These are phyloP conservation scores for Metschnikowia anglica DNA, from an alignment of 805 yeast genomes.

Conservation along the genomic window DNA sequence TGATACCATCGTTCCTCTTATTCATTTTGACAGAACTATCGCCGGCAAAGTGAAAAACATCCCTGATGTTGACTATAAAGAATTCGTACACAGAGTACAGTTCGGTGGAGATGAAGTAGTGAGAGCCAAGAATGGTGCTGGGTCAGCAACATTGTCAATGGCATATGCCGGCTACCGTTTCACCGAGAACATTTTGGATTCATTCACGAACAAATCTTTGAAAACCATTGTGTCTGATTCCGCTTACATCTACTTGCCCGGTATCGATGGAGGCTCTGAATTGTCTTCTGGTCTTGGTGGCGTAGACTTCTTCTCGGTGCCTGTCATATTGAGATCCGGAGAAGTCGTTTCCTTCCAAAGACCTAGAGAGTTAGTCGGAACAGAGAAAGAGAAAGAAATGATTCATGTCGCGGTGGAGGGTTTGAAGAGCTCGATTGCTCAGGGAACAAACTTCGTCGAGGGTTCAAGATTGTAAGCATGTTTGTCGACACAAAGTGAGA, in stretches of 20 bases:
- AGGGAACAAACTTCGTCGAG: conserved; percentile 41
- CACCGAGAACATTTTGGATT: conserved; percentile 18
- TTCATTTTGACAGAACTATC: conserved; percentile 21
- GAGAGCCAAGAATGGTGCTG: conserved; percentile 25
- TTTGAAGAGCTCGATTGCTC: conserved; percentile 38
- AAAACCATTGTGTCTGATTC: conserved; percentile 39
- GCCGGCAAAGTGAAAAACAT: conserved; percentile 21
- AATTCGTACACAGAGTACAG: conserved; percentile 22
- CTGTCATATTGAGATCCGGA: conserved; percentile 43
- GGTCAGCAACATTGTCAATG: conserved; percentile 24
- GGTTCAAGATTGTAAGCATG: conserved; percentile 34
- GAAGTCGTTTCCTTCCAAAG: conserved; percentile 36
- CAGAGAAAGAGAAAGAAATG: conserved; percentile 32
- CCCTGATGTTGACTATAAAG: conserved; percentile 20
- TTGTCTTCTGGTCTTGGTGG: conserved; percentile 39
- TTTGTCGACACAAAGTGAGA: not conserved
- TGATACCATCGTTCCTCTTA: conserved; percentile 46
- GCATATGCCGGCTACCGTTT: conserved; percentile 26
- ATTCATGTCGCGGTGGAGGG: conserved; percentile 41
- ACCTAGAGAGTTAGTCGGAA: conserved; percentile 34
- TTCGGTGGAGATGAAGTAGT: conserved; percentile 26
- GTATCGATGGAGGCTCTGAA: conserved; percentile 47
- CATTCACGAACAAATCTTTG: conserved; percentile 8
- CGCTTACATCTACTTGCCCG: conserved; percentile 54
- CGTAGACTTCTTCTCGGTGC: conserved; percentile 48